These are phyloP conservation scores for Gypsophila paniculata DNA, from an alignment of 179 eudicot species.

Conservation along the genomic window DNA sequence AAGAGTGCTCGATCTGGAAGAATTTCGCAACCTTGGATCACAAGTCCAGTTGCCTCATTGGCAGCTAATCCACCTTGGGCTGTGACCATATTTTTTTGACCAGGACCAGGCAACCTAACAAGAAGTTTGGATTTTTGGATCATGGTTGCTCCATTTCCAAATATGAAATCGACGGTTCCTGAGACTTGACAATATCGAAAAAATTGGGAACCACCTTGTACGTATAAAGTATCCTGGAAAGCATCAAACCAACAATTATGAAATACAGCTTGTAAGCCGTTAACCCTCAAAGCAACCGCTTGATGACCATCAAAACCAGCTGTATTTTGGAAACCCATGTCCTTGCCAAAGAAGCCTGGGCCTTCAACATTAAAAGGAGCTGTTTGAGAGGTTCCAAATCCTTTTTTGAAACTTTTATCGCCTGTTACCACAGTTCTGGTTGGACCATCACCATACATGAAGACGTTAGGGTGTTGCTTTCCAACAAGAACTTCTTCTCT, in stretches of 20 bases:
- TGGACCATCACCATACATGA: conserved; percentile 84
- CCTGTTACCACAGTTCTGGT: conserved; percentile 53
- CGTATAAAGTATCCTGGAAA: conserved; percentile 42
- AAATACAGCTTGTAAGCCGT: conserved; percentile 34
- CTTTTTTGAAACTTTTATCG: conserved; percentile 28
- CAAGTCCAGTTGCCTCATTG: conserved; percentile 36
- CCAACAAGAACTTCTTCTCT: conserved; percentile 40
- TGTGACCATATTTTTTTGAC: conserved; percentile 35
- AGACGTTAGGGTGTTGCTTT: conserved; percentile 36
- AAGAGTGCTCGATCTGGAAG: conserved; percentile 10
- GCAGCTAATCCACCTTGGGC: conserved; percentile 38
- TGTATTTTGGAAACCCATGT: conserved; percentile 43
- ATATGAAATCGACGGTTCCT: conserved; percentile 43
- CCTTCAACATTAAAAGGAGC: conserved; percentile 51
- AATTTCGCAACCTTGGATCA: conserved; percentile 34
- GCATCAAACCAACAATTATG: conserved; percentile 40
- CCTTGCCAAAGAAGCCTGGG: conserved; percentile 25
- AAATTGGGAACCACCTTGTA: conserved; percentile 45
- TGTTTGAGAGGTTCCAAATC: conserved; percentile 38
- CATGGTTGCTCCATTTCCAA: conserved; percentile 40
- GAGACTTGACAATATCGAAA: conserved; percentile 38
- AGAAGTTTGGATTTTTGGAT: conserved; percentile 30
- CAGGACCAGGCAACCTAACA: conserved; percentile 22
- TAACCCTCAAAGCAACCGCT: conserved; percentile 39
- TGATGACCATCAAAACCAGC: conserved; percentile 43